Conservation (phyloP, 148 eudicot genomes). For the Persicaria maculosa region DNA sequence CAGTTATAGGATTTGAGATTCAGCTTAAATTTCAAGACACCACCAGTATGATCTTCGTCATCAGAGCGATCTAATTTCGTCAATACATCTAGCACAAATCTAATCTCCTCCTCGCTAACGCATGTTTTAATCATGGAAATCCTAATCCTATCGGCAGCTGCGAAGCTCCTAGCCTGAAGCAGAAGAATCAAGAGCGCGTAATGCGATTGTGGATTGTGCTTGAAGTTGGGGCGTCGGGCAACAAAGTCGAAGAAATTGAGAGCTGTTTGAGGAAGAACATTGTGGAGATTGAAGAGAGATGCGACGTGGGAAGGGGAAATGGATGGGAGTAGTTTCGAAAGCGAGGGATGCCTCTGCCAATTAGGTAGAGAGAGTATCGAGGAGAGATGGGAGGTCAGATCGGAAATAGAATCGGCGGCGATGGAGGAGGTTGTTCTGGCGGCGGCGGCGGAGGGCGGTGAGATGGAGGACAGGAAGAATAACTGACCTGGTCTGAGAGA, state of each 20-base stretch:
- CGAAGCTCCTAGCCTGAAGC: slow-evolving; percentile 20
- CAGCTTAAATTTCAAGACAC: slow-evolving; percentile 32
- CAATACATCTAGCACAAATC: slow-evolving; percentile 33
- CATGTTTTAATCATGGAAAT: slow-evolving; percentile 51
- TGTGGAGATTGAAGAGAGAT: slow-evolving; percentile 32
- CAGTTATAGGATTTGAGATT: slow-evolving; percentile 55
- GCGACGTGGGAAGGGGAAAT: slow-evolving; percentile 43
- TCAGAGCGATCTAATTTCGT: slow-evolving; percentile 37
- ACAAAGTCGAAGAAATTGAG: slow-evolving; percentile 38
- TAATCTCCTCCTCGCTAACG: slow-evolving; percentile 28
- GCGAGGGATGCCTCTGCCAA: slow-evolving; percentile 57
- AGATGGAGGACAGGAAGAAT: slow-evolving; percentile 16
- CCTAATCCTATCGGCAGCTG: slow-evolving; percentile 39
- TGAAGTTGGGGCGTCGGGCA: slow-evolving; percentile 36
- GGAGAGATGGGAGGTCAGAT: slow-evolving; percentile 31
- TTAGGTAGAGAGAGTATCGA: slow-evolving; percentile 48
- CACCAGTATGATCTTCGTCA: slow-evolving; percentile 28
- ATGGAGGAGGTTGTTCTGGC: background rate
- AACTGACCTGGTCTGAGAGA: slow-evolving; percentile 13
- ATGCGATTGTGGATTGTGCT: slow-evolving; percentile 33
- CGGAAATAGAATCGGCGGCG: background rate
- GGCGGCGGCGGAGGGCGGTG: background rate
- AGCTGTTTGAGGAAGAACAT: slow-evolving; percentile 44
- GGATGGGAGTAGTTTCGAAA: slow-evolving; percentile 37
- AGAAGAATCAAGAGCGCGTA: slow-evolving; percentile 33